A percentile compares a stretch with the other conserved stretches of the same genome.
Conservation (phyloP, 1,284 basidiomycete species). For the Albatrellus sp. region DNA sequence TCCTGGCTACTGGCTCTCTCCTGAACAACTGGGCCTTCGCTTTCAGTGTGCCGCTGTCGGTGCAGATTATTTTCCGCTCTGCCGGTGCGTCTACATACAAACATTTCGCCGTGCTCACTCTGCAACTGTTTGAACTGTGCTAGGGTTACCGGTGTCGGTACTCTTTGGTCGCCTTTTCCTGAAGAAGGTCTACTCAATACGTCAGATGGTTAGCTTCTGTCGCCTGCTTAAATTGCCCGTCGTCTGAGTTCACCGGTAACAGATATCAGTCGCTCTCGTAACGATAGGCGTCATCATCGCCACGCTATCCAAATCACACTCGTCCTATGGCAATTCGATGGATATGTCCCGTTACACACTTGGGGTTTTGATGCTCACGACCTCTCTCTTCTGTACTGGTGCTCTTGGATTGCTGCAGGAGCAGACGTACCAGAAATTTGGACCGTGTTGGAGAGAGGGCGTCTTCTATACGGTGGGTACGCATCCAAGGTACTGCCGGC, state of each 20-base stretch:
- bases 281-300: constrained; percentile 67
- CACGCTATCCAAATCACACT: constrained; percentile 46
- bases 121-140: constrained; percentile 3
- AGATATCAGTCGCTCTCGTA: constrained; percentile 64
- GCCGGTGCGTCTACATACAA: constrained; percentile 45
- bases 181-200: constrained; percentile 43
- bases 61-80: constrained; percentile 84
- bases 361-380: constrained; percentile 62
- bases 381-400: constrained; percentile 65
- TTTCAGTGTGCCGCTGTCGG: constrained; percentile 66
- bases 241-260: neutral
- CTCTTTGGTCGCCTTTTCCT: constrained; percentile 46
- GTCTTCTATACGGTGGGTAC: constrained; percentile 68
- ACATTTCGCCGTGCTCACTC: constrained; percentile 2
- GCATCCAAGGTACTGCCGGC: neutral
- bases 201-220: constrained; percentile 47
- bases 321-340: constrained; percentile 13
- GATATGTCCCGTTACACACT: constrained; percentile 38
- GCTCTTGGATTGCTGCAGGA: constrained; percentile 76
- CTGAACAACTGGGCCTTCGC: constrained; percentile 84
- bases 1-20: constrained; percentile 59
- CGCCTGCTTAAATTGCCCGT: neutral
- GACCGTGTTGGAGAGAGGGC: constrained; percentile 76
- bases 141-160: constrained; percentile 61
- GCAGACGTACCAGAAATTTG: constrained; percentile 59